These are phyloP conservation scores for Mycena belliarum DNA, from an alignment of 768 basidiomycete genomes.

Conservation along the genomic window DNA sequence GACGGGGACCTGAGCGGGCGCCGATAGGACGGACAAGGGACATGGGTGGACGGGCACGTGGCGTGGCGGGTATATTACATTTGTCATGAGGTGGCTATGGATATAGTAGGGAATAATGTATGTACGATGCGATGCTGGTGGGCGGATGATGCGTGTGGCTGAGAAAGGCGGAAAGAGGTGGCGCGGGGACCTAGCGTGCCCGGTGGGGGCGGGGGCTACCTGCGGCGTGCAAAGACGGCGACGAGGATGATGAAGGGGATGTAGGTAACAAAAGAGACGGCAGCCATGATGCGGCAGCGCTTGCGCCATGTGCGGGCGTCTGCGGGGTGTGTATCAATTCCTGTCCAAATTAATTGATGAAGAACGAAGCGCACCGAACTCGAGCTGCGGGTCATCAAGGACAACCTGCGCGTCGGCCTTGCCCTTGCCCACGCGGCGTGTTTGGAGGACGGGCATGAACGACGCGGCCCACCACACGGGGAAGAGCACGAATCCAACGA, in stretches of 20 bases:
- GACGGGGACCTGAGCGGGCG: too few species aligned
- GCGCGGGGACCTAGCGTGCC: slow-evolving; percentile 4
- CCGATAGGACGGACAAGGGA: too few species aligned
- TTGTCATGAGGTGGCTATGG: not conserved
- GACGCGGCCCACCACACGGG: slow-evolving; percentile 56
- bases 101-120: not conserved
- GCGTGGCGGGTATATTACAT: not conserved
- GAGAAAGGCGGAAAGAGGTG: not conserved
- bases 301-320: slow-evolving; percentile 55
- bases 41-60: not conserved
- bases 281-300: slow-evolving; percentile 56
- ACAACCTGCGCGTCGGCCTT: slow-evolving; percentile 35
- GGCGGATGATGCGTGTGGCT: not conserved
- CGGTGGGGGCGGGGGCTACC: not conserved
- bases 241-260: slow-evolving; percentile 57
- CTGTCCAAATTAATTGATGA: not conserved
- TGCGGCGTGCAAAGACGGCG: slow-evolving; percentile 40
- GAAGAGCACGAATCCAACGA: slow-evolving; percentile 52
- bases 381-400: slow-evolving; percentile 57
- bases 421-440: slow-evolving; percentile 47
- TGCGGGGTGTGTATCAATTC: slow-evolving; percentile 22
- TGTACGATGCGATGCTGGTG: slow-evolving; percentile 10
- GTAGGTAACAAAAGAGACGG: slow-evolving; percentile 52
- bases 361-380: slow-evolving; percentile 43
- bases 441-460: slow-evolving; percentile 43